Evolutionary conservation across 352 stramenopile species (phyloP).

Genomic region (Elongisporangium prolatum): DNA sequence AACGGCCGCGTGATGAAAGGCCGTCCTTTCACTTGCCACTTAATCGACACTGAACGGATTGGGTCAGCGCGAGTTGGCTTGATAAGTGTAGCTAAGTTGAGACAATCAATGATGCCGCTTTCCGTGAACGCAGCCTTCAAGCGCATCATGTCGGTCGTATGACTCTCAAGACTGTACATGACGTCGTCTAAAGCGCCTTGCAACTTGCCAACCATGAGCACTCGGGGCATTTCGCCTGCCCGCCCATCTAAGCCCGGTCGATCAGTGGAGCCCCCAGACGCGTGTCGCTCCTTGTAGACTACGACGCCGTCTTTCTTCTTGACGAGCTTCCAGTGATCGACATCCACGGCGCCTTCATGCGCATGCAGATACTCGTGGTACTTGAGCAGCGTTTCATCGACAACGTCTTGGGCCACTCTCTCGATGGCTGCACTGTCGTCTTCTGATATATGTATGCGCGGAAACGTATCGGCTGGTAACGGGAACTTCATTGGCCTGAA

Average conservation of each 20-base stretch:
- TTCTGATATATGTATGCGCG: constrained; percentile 7
- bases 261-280: background rate
- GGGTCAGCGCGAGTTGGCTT: constrained; percentile 27
- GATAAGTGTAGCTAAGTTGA: constrained; percentile 29
- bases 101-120: constrained; percentile 46
- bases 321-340: constrained; percentile 42
- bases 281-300: constrained; percentile 22
- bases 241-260: background rate
- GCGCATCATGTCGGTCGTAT: constrained; percentile 39
- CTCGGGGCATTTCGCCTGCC: background rate
- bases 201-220: constrained; percentile 7
- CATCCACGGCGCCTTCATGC: constrained; percentile 22
- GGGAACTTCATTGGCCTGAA: constrained; percentile 23
- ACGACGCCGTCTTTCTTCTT: constrained; percentile 23
- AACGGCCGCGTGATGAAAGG: constrained; percentile 27
- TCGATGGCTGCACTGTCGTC: constrained; percentile 5
- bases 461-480: constrained; percentile 29
- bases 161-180: constrained; percentile 10
- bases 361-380: constrained; percentile 26
- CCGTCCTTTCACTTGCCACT: constrained; percentile 50
- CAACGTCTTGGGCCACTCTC: constrained; percentile 15
- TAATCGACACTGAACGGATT: constrained; percentile 50
- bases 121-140: constrained; percentile 49
- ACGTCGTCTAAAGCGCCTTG: constrained; percentile 12
- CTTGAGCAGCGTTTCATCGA: constrained; percentile 36